Base-by-base conservation (phyloP, 2,329 filamentous ascomycete genomes). In the Ceratocystis variospora region DNA sequence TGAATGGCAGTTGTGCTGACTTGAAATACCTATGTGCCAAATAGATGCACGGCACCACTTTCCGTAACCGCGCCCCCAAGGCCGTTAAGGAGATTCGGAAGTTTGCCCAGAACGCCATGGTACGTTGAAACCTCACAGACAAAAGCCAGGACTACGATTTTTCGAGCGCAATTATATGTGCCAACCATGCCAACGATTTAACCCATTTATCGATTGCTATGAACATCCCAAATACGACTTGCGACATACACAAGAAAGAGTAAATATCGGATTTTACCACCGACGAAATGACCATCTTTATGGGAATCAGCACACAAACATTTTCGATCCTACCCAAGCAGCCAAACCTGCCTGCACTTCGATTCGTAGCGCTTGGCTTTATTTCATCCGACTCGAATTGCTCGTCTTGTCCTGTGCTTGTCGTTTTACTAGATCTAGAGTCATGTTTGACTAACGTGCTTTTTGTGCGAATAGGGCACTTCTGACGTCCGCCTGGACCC, bases 31-130 rank as follows among this genome's bases (percentile, higher is more conserved):
- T 7, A 33, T 65, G 45, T 70, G 64, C 48, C 1, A 69, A 31
- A 71, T 79, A 97, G 94, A 83, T 96, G 78, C 92, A 97, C 82
- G 94, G 94, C 80, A 89, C 94, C 72, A 86, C 85, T 78, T 99
- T 99, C 91, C 99, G 99, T 89, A 97, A 99, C 90, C 87, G 94
- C 78, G 95, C 95, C 78, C 94, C 94, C 78, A 85, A 86, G 76
- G 94, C 94, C 76, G 95, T 99, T 85, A 99, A 99, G 89, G 94
- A 97, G 88, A 97, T 99, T 84, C 90, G 91, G 82, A 85, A 82
- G 75, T 99, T 99, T 77, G 91, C 94, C 75, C 81, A 84, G 77
- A 84, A 91, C 83, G 88, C 93, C 75, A 99, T 99, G 95, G 94
- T 99, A 90, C 79, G 90, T 71, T 63, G 61, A 67, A 64, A 44